Evolutionary conservation across 1,139 yeast species (phyloP).

Genomic region (Taphrina pruni): DNA sequence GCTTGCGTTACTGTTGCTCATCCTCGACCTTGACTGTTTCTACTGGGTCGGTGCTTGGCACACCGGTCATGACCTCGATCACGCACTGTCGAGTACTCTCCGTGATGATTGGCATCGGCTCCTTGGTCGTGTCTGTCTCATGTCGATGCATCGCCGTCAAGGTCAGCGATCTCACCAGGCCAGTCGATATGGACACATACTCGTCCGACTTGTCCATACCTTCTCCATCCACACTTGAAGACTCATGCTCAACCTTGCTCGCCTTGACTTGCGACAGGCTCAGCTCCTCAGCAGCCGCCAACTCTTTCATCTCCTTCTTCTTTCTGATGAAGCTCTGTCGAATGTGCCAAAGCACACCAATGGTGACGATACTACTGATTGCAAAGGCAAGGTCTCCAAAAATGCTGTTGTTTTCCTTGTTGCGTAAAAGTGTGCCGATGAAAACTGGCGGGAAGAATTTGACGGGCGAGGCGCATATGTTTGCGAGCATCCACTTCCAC

Average conservation of each 20-base stretch:
- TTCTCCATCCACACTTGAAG: neutral
- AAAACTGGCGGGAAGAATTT: conserved; percentile 37
- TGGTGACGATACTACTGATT: conserved; percentile 17
- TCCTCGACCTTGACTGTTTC: neutral
- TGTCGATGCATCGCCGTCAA: neutral
- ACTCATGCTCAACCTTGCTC: neutral
- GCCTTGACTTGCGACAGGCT: conserved; percentile 3
- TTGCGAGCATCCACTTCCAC: conserved; percentile 34
- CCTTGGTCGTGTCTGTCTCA: neutral
- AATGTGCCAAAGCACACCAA: conserved; percentile 29
- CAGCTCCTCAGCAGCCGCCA: neutral
- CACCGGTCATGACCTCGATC: conserved; percentile 9
- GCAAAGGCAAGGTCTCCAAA: conserved; percentile 27
- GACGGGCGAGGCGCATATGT: conserved; percentile 29
- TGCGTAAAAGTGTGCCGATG: conserved; percentile 29
- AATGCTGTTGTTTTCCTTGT: conserved; percentile 19
- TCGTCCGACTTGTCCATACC: conserved; percentile 3
- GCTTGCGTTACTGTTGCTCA: neutral
- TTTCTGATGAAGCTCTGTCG: conserved; percentile 7
- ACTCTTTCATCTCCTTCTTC: conserved; percentile 4
- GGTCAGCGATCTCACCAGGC: conserved; percentile 11
- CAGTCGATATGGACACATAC: neutral
- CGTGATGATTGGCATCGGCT: neutral
- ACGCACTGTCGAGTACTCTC: conserved; percentile 13
- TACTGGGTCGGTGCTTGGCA: neutral